Evolutionary conservation across 192 early-diverging fungal species (phyloP), one percentile per base, ranked within the genome.

Genomic region (Spizellomyces sp.): DNA sequence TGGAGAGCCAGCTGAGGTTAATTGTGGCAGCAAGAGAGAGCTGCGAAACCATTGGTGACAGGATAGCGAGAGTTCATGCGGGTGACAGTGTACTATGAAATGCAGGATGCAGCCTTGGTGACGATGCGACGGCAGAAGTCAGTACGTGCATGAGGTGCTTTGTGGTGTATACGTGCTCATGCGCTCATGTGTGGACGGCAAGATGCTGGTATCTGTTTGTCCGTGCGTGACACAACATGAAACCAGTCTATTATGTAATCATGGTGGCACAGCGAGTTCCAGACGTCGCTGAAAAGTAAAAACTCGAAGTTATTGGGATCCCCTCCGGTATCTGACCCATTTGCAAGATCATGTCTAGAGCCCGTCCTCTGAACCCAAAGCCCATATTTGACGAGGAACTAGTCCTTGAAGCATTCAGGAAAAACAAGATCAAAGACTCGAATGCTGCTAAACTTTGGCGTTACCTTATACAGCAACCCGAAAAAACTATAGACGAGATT

Each of bases 381-480:
- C 64, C 79, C 22, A 8, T 83, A 22, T 76, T 81, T 19, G 82
- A 83, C 61, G 77, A 83, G 57, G 69, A 71, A 8, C 14, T 63
- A 12, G 68, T 83, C 5, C 63, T 62, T 5, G 73, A 75, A 48
- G 79, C 79, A 36, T 85, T 85, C 64, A 27, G 48, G 2, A 62
- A 46, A 14, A 43, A 75, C 57, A 66, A 54, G 52, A 73, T 85
- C 45, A 81, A 80, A 27, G 45, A 42, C 22, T 55, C 74, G 19
- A 65, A 81, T 66, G 71, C 72, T 8, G 27, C 56, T 9, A 80
- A 74, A n/a, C 58, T 85, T 46, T 79, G 77, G 78, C 62, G 84
- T 14, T 64, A 76, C 66, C 57, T 81, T 12, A 61, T 81, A 44
- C 79, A 81, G 59, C 65, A 74, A 48, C 62, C 70, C n/a, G 52